Evolutionary conservation across 495 filamentous ascomycete genomes (phyloP).

Genomic region (Chaetomium cochliodes): DNA sequence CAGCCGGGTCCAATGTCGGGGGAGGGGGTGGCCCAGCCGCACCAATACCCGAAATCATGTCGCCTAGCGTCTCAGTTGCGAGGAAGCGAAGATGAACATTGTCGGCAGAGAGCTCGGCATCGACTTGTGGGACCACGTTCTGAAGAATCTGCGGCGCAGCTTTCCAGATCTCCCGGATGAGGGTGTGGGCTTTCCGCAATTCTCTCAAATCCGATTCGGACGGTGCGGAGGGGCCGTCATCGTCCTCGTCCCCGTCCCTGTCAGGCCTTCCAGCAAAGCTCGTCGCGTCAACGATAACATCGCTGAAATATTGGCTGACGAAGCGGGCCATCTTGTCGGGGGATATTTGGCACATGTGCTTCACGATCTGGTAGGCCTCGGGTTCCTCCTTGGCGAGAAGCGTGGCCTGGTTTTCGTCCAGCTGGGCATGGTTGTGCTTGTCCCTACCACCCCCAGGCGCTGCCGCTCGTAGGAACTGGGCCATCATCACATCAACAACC

Average conservation of each 20-base stretch:
- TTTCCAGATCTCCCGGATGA: constrained; percentile 92
- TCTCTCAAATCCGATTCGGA: constrained; percentile 84
- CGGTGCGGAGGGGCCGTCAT: constrained; percentile 57
- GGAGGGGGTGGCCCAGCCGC: constrained; percentile 78
- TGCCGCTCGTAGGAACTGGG: constrained; percentile 88
- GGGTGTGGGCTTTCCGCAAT: constrained; percentile 79
- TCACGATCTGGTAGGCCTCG: constrained; percentile 93
- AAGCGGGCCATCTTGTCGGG: constrained; percentile 91
- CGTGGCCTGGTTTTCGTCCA: constrained; percentile 63
- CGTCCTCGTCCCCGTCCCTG: constrained; percentile 66
- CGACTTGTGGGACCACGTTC: constrained; percentile 91
- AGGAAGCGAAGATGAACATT: constrained; percentile 80
- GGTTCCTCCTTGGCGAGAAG: constrained; percentile 81
- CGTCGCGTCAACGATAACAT: constrained; percentile 88
- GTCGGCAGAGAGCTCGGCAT: constrained; percentile 88
- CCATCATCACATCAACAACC: constrained; percentile 90
- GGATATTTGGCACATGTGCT: constrained; percentile 84
- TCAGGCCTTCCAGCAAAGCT: constrained; percentile 51
- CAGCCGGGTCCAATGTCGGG: constrained; percentile 69
- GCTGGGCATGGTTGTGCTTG: constrained; percentile 45
- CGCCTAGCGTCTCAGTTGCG: constrained; percentile 89
- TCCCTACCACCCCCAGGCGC: constrained; percentile 58
- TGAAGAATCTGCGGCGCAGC: constrained; percentile 84
- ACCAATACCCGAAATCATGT: constrained; percentile 88
- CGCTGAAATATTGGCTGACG: constrained; percentile 94